These are phyloP conservation scores for Marchantia polymorpha DNA, from an alignment of 225 moss, liverwort and hornwort species.

Conservation along the genomic window DNA sequence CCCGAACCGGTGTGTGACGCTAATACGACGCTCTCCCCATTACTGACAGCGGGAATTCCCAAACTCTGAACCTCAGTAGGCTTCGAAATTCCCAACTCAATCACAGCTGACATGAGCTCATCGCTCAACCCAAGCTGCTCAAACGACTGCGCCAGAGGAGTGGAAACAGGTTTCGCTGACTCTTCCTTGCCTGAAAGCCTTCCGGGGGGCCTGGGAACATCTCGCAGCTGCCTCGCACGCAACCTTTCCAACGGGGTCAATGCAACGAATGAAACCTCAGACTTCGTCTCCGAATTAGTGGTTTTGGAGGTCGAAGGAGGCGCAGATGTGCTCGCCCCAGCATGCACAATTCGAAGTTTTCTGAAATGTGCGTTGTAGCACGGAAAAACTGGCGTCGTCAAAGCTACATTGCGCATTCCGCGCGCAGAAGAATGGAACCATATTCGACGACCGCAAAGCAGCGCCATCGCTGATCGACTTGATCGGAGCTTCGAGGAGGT, in stretches of 20 bases:
- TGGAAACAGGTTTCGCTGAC: constrained; percentile 12
- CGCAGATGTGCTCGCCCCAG: constrained; percentile 3
- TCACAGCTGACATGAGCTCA: constrained; percentile 73
- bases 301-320: neutral
- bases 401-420: neutral
- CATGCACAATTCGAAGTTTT: neutral
- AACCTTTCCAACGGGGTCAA: constrained; percentile 43
- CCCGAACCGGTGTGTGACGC: constrained; percentile 98
- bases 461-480: constrained; percentile 23
- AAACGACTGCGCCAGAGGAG: constrained; percentile 38
- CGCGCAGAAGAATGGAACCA: constrained; percentile 7
- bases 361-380: neutral
- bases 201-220: constrained; percentile 24
- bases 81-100: constrained; percentile 66
- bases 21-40: constrained; percentile 81
- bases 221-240: constrained; percentile 48
- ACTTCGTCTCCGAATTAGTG: neutral
- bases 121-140: constrained; percentile 67
- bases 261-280: constrained; percentile 16
- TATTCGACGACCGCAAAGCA: constrained; percentile 17
- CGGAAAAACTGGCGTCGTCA: neutral
- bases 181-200: constrained; percentile 21
- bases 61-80: constrained; percentile 93
- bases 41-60: constrained; percentile 82
- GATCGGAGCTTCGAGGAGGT: neutral